These are phyloP conservation scores for Lolium rigidum DNA, from an alignment of 176 grass and related monocot genomes.

Conservation along the genomic window DNA sequence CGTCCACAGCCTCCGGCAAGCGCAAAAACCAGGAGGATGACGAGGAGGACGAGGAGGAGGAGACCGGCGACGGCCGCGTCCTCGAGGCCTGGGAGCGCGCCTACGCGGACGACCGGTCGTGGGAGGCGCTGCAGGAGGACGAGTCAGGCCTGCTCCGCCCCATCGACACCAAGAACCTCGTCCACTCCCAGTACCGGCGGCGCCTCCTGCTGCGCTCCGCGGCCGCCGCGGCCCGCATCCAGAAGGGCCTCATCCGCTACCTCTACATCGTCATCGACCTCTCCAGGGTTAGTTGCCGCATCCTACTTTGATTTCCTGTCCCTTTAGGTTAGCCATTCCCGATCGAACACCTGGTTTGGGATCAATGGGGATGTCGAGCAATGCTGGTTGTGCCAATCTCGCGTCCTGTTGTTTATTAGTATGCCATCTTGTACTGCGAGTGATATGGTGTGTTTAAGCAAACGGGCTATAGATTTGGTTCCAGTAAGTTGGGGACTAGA, in stretches of 20 bases:
- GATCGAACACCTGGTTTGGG: conserved; percentile 5
- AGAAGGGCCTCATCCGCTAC: conserved; percentile 97
- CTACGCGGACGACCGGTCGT: conserved; percentile 98
- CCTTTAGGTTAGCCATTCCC: not conserved
- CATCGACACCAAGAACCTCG: conserved; percentile 86
- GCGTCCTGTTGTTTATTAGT: not conserved
- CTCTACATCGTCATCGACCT: conserved; percentile 92
- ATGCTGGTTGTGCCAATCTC: conserved; percentile 26
- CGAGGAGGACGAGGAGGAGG: conserved; percentile 75
- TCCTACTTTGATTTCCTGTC: not conserved
- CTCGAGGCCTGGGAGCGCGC: conserved; percentile 92
- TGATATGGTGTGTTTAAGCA: not conserved
- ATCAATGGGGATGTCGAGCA: not conserved
- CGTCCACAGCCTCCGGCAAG: conserved; percentile 21
- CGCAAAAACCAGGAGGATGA: conserved; percentile 47
- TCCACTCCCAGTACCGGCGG: conserved; percentile 89
- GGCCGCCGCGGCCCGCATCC: conserved; percentile 59
- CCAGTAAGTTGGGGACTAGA: not conserved
- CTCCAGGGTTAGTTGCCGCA: conserved; percentile 63
- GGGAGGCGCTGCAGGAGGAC: conserved; percentile 97
- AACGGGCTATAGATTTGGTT: not conserved
- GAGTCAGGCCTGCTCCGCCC: conserved; percentile 89
- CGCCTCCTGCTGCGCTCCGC: conserved; percentile 80
- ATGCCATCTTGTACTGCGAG: not conserved
- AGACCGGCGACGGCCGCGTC: conserved; percentile 59